phyloP scores from a whole-genome alignment of 2,329 filamentous ascomycete genomes.

The Piedraia hortae region DNA sequence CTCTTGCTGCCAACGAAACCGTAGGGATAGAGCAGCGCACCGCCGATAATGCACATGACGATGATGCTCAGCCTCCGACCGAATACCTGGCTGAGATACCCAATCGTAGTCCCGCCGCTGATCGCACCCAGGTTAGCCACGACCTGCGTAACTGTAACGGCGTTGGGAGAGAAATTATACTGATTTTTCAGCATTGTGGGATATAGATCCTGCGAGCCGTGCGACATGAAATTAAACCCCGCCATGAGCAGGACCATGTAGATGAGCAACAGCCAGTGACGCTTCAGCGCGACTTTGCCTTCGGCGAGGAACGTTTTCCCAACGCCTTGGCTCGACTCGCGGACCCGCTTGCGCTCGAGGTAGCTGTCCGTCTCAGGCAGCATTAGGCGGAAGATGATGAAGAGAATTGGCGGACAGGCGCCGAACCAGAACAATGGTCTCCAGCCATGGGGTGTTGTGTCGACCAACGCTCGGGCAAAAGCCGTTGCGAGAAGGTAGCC shows the following conservation, averaged over 20 bases:
- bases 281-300: constrained; percentile 48
- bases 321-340: constrained; percentile 30
- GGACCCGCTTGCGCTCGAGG: constrained; percentile 34
- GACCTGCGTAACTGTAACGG: constrained; percentile 22
- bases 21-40: constrained; percentile 61
- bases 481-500: constrained; percentile 29
- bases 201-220: constrained; percentile 42
- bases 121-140: constrained; percentile 24
- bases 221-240: constrained; percentile 78
- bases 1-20: constrained; percentile 34
- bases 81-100: constrained; percentile 20
- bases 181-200: constrained; percentile 32
- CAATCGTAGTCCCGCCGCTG: constrained; percentile 19
- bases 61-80: constrained; percentile 22
- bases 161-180: constrained; percentile 24
- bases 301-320: constrained; percentile 44
- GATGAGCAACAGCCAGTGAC: constrained; percentile 52
- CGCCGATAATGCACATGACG: constrained; percentile 30
- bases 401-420: constrained; percentile 48
- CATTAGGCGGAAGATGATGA: constrained; percentile 50
- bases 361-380: constrained; percentile 58
- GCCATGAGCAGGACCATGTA: constrained; percentile 75
- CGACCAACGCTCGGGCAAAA: constrained; percentile 29
- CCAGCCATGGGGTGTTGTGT: constrained; percentile 59
- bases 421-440: constrained; percentile 75